Conservation (phyloP, 345 rosid genomes). For the Cardamine chenopodiifolia region DNA sequence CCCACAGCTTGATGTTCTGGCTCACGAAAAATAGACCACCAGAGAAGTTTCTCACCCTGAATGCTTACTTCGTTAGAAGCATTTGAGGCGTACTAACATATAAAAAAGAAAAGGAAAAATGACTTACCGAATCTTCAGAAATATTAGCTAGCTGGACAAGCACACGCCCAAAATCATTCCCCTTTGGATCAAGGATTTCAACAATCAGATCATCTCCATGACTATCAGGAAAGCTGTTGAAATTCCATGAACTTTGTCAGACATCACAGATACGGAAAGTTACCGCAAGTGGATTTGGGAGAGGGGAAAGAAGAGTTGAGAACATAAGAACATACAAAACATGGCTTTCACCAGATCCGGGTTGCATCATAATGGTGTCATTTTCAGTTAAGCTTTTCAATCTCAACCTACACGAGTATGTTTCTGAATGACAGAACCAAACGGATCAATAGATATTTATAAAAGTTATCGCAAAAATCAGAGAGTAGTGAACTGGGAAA, state of each 20-base stretch:
- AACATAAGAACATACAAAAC: conserved; percentile 69
- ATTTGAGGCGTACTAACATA: conserved; percentile 20
- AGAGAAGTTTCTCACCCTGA: conserved; percentile 86
- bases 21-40: conserved; percentile 94
- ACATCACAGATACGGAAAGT: conserved; percentile 24
- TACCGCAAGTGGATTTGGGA: conserved; percentile 1
- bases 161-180: conserved; percentile 86
- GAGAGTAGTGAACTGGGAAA: neutral
- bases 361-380: conserved; percentile 78
- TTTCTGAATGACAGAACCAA: conserved; percentile 54
- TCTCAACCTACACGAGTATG: conserved; percentile 71
- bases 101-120: conserved; percentile 9
- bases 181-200: conserved; percentile 86
- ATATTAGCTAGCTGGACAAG: conserved; percentile 82
- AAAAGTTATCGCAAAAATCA: neutral
- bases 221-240: conserved; percentile 91
- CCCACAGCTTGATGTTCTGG: conserved; percentile 94
- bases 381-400: conserved; percentile 86
- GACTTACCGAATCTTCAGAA: conserved; percentile 70
- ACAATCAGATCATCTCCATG: conserved; percentile 90
- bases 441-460: conserved; percentile 12
- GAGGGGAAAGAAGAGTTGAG: conserved; percentile 21
- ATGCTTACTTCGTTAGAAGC: conserved; percentile 44
- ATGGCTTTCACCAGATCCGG: conserved; percentile 94
- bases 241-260: conserved; percentile 37